Percentiles rank a stretch among this genome's conserved stretches.
Conservation (phyloP, 78 protist species). For the Dictyostelium purpureum region DNA sequence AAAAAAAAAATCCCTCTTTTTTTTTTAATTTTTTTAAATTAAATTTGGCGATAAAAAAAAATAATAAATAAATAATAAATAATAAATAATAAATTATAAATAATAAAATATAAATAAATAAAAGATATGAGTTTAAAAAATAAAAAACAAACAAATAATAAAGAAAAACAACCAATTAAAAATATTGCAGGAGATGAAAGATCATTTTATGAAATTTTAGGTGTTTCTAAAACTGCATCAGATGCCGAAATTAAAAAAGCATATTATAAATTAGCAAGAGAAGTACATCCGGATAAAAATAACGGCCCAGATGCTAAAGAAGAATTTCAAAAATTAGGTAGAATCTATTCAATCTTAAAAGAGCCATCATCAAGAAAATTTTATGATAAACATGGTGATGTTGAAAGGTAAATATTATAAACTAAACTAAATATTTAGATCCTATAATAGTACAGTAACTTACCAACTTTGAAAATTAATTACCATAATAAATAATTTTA, state of each 20-base stretch:
- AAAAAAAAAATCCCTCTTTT: too few species aligned
- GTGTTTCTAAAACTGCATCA: constrained; percentile 39
- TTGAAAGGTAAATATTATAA: constrained; percentile 2
- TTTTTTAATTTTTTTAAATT: not conserved
- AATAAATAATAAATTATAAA: not conserved
- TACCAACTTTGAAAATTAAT: too few species aligned
- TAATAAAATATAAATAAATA: too few species aligned
- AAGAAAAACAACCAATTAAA: constrained; percentile 22
- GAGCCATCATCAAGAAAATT: constrained; percentile 62
- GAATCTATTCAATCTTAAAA: constrained; percentile 45
- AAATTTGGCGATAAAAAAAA: not conserved
- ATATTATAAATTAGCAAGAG: constrained; percentile 66
- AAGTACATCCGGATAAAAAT: constrained; percentile 76
- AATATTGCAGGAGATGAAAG: constrained; percentile 5
- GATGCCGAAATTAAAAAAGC: constrained; percentile 49
- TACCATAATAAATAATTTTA: not conserved
- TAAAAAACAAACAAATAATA: not conserved
- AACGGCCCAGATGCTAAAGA: constrained; percentile 60
- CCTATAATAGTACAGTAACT: not conserved
- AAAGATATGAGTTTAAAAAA: not conserved
- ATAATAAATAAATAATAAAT: not conserved
- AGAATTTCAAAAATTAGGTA: constrained; percentile 58
- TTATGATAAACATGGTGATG: constrained; percentile 76
- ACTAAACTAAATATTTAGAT: not conserved
- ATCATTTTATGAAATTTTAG: constrained; percentile 64